Conservation (phyloP, 176 grass and related monocot species). For the Puya raimondii region DNA sequence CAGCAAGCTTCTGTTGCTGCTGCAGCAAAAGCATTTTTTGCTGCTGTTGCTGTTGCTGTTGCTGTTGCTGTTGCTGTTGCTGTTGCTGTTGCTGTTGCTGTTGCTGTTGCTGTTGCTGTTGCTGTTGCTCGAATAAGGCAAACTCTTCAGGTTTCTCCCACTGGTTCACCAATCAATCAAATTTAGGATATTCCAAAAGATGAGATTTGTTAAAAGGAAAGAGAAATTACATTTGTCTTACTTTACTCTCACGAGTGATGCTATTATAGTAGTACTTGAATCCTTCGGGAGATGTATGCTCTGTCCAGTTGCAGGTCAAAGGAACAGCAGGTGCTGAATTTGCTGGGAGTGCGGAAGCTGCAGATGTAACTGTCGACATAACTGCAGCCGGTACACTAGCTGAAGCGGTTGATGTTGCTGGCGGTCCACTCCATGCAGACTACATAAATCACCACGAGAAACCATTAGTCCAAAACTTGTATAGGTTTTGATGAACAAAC, state of each 20-base stretch:
- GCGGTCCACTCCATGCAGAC: constrained; percentile 35
- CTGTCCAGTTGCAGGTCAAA: constrained; percentile 90
- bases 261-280: constrained; percentile 98
- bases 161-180: constrained; percentile 24
- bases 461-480: constrained; percentile 13
- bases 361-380: constrained; percentile 34
- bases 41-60: constrained; percentile 65
- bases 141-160: constrained; percentile 99
- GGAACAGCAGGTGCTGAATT: constrained; percentile 49
- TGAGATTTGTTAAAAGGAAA: not conserved
- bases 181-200: not conserved
- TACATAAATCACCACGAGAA: constrained; percentile 17
- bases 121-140: constrained; percentile 76
- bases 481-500: not conserved
- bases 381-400: constrained; percentile 40
- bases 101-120: constrained; percentile 73
- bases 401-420: constrained; percentile 36
- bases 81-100: constrained; percentile 71
- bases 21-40: constrained; percentile 82
- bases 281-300: constrained; percentile 90
- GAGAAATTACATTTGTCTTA: constrained; percentile 15
- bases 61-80: no score
- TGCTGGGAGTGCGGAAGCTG: constrained; percentile 31
- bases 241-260: constrained; percentile 84
- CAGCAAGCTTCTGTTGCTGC: constrained; percentile 80